A percentile compares a stretch with the other conserved stretches of the same genome.
phyloP scores from a whole-genome alignment of 1,284 basidiomycete genomes.

The Tilletiaria anomala region DNA sequence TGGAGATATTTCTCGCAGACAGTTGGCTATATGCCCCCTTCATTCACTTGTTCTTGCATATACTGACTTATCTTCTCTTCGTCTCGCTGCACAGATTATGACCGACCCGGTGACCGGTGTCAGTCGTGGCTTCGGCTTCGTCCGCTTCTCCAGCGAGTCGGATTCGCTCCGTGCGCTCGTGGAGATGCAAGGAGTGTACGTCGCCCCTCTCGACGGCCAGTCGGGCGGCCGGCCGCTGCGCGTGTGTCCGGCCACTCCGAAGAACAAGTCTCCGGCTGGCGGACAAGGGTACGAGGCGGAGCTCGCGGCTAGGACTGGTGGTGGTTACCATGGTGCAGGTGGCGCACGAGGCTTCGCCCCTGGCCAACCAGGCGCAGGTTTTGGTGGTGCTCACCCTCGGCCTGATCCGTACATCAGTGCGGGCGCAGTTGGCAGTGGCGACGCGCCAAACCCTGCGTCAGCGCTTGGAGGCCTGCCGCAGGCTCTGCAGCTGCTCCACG shows the following conservation, averaged over 20 bases:
- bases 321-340: too few relatives aligned
- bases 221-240: constrained; percentile 23
- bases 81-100: constrained; percentile 13
- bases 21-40: neutral
- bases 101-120: constrained; percentile 20
- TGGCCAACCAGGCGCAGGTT: too few relatives aligned
- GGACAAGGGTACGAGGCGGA: too few relatives aligned
- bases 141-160: constrained; percentile 20
- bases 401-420: too few relatives aligned
- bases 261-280: constrained; percentile 20
- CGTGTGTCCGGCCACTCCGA: constrained; percentile 28
- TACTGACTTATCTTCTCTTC: neutral
- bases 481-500: too few relatives aligned
- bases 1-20: neutral
- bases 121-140: constrained; percentile 33
- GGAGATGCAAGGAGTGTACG: constrained; percentile 28
- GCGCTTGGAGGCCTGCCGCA: too few relatives aligned
- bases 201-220: constrained; percentile 16
- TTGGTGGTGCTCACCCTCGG: too few relatives aligned
- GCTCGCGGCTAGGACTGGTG: too few relatives aligned
- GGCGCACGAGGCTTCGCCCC: too few relatives aligned
- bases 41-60: neutral
- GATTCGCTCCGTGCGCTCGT: constrained; percentile 33
- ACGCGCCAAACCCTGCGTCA: too few relatives aligned
- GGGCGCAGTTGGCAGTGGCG: too few relatives aligned